Base-by-base conservation (phyloP, 2,329 filamentous ascomycete genomes). In the Arthrinium phaeospermum region DNA sequence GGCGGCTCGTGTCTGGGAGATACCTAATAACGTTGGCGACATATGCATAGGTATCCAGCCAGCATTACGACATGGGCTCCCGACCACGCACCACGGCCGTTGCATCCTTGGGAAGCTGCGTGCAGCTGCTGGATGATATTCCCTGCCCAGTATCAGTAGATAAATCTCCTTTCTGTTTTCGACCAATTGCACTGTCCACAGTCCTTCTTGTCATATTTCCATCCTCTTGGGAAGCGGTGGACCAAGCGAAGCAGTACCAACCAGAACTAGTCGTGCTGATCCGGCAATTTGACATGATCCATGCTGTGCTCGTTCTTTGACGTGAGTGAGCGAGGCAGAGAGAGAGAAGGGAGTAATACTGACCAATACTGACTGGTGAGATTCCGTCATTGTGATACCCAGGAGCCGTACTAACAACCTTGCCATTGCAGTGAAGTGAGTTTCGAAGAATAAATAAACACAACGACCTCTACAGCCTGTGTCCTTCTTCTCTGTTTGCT, bases 221-320 rank as follows among this genome's bases (percentile, higher is more conserved):
- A 34, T 57, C 16, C 53, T 34, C 53, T 61, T 61, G 53, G 7
- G 30, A 22, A 61, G 53, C 53, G 53, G 53, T 61, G 53, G 53
- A 30, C 53, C 53, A 61, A 61, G 53, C 34, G n/a, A 22, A 30
- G 27, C 53, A 19, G 30, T 61, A 10, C 53, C 53, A 61, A 19
- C 53, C 53, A 34, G 30, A n/a, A 30, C 53, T 37, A 27, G 34
- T 37, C 53, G 53, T 37, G 30, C 30, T 61, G 53, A 61, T 61
- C 53, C 53, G 53, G 30, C 53, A 61, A 61, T 61, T 61, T 61
- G 53, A 5, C 5, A 34, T 30, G 5, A 57, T 57, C 51, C 51
- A 34, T 57, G 51, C 51, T 34, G 51, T 34, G 27, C 51, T 57
- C 51, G 51, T 7, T 34, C 24, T 57, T 34, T 19, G 14, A 34